phyloP scores from a whole-genome alignment of 169 alveolate genomes.

The Plasmodium vinckei region DNA sequence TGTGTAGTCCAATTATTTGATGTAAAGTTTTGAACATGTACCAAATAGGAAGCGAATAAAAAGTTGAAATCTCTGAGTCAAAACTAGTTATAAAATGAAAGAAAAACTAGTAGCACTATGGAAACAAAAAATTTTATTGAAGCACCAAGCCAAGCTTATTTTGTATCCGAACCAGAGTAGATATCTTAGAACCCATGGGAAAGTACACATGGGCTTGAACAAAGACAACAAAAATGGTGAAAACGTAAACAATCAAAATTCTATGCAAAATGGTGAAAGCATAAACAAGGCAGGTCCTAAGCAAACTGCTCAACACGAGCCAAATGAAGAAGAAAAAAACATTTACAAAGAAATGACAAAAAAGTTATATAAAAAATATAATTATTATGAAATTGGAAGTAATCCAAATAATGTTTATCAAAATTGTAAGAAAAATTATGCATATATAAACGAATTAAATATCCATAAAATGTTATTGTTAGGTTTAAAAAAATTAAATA shows the following conservation, averaged over 20 bases:
- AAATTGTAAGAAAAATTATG: slow-evolving; percentile 10
- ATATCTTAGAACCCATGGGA: slow-evolving; percentile 3
- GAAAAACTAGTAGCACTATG: slow-evolving; percentile 2
- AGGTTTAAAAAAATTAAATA: slow-evolving; percentile 60
- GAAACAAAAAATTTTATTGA: slow-evolving; percentile 1
- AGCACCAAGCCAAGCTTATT: not conserved
- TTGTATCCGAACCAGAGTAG: not conserved
- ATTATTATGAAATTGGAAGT: slow-evolving; percentile 53
- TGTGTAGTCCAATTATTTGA: too few species aligned
- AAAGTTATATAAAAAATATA: slow-evolving; percentile 52
- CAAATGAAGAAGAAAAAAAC: slow-evolving; percentile 10
- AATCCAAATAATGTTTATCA: slow-evolving; percentile 23
- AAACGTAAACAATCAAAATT: not conserved
- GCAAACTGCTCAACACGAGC: not conserved
- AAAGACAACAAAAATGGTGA: not conserved
- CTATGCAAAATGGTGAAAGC: not conserved
- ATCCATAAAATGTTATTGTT: slow-evolving; percentile 66
- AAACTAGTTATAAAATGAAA: not conserved
- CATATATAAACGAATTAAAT: slow-evolving; percentile 48
- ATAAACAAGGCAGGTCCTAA: not conserved
- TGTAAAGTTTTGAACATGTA: too few species aligned
- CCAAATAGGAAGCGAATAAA: too few species aligned
- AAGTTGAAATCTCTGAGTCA: too few species aligned
- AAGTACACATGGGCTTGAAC: not conserved
- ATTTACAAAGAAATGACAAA: slow-evolving; percentile 12